Evolutionary conservation across 1,139 yeast genomes (phyloP).

Genomic region (Magnusiomyces fungicola): DNA sequence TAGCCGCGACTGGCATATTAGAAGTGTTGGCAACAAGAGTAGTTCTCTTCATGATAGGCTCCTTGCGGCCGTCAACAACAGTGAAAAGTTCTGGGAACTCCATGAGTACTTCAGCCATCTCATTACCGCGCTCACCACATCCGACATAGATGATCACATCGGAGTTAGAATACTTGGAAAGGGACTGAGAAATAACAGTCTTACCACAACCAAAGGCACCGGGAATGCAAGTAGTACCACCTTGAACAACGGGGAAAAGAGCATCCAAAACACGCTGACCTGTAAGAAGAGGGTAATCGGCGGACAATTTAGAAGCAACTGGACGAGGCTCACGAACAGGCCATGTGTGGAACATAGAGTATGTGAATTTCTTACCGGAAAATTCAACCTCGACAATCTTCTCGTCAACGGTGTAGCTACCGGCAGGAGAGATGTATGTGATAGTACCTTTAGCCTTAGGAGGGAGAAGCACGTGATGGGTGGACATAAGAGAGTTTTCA

Average conservation of each 20-base stretch:
- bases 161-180: constrained; percentile 94
- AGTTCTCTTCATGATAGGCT: constrained; percentile 99
- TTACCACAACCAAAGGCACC: constrained; percentile 99
- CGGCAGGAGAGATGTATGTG: constrained; percentile 79
- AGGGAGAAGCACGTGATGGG: constrained; percentile 90
- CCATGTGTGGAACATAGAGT: constrained; percentile 98
- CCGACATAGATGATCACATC: constrained; percentile 94
- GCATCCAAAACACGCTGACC: constrained; percentile 99
- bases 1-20: constrained; percentile 99
- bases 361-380: constrained; percentile 72
- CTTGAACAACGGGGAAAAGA: constrained; percentile 97
- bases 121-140: constrained; percentile 94
- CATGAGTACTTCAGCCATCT: constrained; percentile 99
- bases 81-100: constrained; percentile 97
- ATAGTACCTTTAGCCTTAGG: constrained; percentile 99
- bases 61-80: constrained; percentile 86
- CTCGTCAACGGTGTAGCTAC: constrained; percentile 86
- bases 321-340: constrained; percentile 99
- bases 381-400: constrained; percentile 88
- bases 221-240: constrained; percentile 99
- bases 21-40: constrained; percentile 97
- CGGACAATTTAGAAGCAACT: constrained; percentile 85
- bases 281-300: constrained; percentile 90
- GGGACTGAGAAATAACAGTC: constrained; percentile 95
- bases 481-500: constrained; percentile 86